Conservation (phyloP, 345 rosid genomes). For the Isatis tinctoria region DNA sequence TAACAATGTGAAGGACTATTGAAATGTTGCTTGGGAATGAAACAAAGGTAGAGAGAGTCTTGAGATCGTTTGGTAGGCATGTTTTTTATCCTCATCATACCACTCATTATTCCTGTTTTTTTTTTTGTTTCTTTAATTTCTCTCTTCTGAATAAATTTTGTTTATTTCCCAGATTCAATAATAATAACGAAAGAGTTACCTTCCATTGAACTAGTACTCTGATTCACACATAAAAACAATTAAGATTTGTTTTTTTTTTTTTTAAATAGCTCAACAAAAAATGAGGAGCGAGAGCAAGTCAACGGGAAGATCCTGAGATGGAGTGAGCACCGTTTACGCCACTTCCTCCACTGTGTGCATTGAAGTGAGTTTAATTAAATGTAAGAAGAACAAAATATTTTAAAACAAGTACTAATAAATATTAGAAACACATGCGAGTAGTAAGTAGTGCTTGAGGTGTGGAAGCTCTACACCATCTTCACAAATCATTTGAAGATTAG, state of each 20-base stretch:
- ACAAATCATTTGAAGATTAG: neutral
- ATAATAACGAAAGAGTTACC: neutral
- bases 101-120: neutral
- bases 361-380: neutral
- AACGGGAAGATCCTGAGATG: constrained; percentile 24
- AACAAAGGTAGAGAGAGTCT: constrained; percentile 21
- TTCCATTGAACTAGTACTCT: neutral
- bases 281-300: neutral
- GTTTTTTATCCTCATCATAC: constrained; percentile 22
- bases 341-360: constrained; percentile 9
- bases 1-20: constrained; percentile 8
- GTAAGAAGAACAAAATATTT: neutral
- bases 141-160: neutral
- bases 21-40: constrained; percentile 27
- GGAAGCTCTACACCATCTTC: constrained; percentile 9
- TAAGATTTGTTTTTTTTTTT: neutral
- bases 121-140: neutral
- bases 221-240: neutral
- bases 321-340: constrained; percentile 32
- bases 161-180: neutral
- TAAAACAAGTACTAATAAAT: neutral
- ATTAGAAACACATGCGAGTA: constrained; percentile 18
- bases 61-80: constrained; percentile 23
- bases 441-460: constrained; percentile 22
- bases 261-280: neutral